Base-by-base conservation (phyloP, 1,139 yeast species). In the Zygoascus sp. region DNA sequence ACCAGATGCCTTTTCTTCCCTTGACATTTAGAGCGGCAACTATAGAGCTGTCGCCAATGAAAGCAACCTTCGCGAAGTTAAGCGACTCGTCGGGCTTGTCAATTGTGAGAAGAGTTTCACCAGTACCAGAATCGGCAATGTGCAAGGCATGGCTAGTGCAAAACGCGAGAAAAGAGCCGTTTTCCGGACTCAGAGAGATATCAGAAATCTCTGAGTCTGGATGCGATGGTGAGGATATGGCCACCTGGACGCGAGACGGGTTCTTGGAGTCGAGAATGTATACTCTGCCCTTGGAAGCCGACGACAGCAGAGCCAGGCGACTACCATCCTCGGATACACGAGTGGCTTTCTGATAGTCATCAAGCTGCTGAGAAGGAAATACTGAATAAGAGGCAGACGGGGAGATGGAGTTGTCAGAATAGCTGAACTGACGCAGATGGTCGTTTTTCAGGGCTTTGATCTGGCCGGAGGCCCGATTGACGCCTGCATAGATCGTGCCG, bases 371-470 rank as follows among this genome's bases (percentile, higher is more conserved):
- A n/a, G 15, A 13, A 8, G 28, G 23, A 32, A 46, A 46, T 6
- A 46, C 25, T 2, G 45, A 16, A 28, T 46, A 30, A 22, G 42
- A 27, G 15, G 45, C 32, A 27, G 8, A 19, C 3, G 23, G 7
- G 5, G 17, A 23, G 11, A 36, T 84, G 83, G 58, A 27, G 3
- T n/a, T 20, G 6, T 44, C 17, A 6, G 13, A 13, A 20, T 44
- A 35, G 5, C 21, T 78, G 59, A 81, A 84, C 59, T 82, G 82
- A 50, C 96, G 70, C 57, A 88, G 64, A 65, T 85, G 89, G 59
- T 80, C 81, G 62, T 88, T 88, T 51, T 76, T 74, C 54, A 83
- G 88, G 59, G 74, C 55, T 67, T 73, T 67, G 65, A 82, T 72
- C 63, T 76, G 72, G 54, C 72, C 68, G 55, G 79, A 54, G 49